phyloP scores from a whole-genome alignment of 345 rosid genomes.

The Euphorbia lathyris region DNA sequence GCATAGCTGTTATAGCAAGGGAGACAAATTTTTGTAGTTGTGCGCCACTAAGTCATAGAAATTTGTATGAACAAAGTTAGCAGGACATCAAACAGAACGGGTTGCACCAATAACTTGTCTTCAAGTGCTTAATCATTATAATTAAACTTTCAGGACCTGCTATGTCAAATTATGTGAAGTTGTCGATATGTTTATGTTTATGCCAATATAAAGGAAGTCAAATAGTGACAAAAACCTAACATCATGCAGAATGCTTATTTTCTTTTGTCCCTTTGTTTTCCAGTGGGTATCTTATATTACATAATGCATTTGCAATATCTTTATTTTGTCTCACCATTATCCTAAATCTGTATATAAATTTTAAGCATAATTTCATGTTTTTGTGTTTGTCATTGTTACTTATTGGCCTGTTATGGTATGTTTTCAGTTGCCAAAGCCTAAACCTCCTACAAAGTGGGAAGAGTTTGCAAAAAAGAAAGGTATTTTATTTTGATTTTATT shows the following conservation, averaged over 20 bases:
- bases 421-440: constrained; percentile 25
- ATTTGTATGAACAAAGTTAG: background rate
- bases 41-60: too few species aligned
- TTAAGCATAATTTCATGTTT: background rate
- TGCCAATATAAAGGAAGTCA: background rate
- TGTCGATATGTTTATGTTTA: background rate
- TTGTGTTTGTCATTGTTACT: background rate
- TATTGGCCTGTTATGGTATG: background rate
- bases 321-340: background rate
- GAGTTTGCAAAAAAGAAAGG: constrained; percentile 23
- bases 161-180: background rate
- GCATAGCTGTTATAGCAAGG: too few species aligned
- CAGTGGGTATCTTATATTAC: background rate
- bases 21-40: too few species aligned
- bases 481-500: background rate
- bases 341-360: background rate
- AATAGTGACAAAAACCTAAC: background rate
- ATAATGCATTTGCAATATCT: background rate
- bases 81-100: too few species aligned
- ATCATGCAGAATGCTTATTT: background rate
- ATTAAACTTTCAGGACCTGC: background rate
- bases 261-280: background rate
- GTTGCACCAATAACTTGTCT: background rate
- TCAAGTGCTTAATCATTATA: background rate
- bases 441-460: constrained; percentile 28